Percentiles rank a stretch among this genome's conserved stretches.
These are phyloP conservation scores for Striga hermonthica DNA, from an alignment of 305 asterid genomes.

Conservation along the genomic window DNA sequence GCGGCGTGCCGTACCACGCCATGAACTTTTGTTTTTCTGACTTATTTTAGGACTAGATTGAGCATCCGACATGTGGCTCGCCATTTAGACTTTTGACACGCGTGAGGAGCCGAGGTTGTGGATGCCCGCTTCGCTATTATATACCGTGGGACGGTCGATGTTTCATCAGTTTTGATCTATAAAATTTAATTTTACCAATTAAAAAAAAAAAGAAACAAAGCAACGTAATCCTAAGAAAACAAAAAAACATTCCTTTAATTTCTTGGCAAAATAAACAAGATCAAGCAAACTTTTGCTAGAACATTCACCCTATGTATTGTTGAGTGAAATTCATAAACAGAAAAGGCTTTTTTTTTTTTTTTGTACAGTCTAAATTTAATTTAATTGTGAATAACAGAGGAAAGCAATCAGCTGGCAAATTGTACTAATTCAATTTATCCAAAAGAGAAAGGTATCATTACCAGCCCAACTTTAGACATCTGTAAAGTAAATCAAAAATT, in stretches of 20 bases:
- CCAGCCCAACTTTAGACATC: slow-evolving; percentile 39
- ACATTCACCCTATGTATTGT: background rate
- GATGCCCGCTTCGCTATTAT: too few relatives aligned
- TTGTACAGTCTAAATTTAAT: background rate
- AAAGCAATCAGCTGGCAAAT: slow-evolving; percentile 38
- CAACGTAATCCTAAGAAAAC: background rate
- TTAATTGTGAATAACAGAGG: slow-evolving; percentile 9
- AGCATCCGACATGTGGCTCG: too few relatives aligned
- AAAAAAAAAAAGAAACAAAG: background rate
- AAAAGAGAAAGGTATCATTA: slow-evolving; percentile 31
- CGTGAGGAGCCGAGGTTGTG: too few relatives aligned
- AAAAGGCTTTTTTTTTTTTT: background rate
- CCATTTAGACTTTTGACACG: too few relatives aligned
- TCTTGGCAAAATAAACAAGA: background rate
- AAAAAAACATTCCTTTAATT: background rate
- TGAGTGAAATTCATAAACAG: background rate
- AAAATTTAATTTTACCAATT: too few relatives aligned
- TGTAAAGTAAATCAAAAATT: slow-evolving; percentile 55
- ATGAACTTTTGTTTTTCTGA: too few relatives aligned
- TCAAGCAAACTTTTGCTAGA: background rate
- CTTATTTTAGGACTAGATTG: too few relatives aligned
- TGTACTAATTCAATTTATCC: slow-evolving; percentile 27
- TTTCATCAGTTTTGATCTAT: too few relatives aligned
- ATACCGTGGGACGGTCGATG: too few relatives aligned
- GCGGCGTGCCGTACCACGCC: too few relatives aligned